Evolutionary conservation across 345 rosid species (phyloP), one percentile per base, ranked within the genome.

Genomic region (Dipteronia dyeriana): DNA sequence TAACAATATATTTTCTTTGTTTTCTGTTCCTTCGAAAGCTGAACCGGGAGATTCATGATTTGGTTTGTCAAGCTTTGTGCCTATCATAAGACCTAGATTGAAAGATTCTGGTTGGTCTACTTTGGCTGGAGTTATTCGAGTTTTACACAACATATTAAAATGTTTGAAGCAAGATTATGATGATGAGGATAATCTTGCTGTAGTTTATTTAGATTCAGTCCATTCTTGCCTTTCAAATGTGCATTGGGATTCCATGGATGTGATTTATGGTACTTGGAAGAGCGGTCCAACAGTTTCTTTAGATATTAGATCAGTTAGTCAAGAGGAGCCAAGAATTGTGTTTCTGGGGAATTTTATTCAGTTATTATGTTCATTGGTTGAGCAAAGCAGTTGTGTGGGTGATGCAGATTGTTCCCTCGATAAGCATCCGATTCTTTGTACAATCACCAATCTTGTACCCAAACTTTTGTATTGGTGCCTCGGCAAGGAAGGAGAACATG

Each of bases 331-430:
- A 16, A 80, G 60, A 66, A 66, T 79, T 71, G 22, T 86, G 60
- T 87, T 92, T 85, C 81, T 91, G 47, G 97, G 95, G 80, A 86
- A 45, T 77, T 87, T 93, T 79, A 73, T 90, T 77, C 96, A 93
- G 85, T 83, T 93, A 25, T 86, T 95, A 14, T 90, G 91, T 85
- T 91, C 99, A 13, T 64, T 89, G 80, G 88, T 88, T 76, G 93
- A 87, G 78, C 90, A 84, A 72, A 68, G 60, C 23, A 54, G 68
- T 61, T 67, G 62, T 71, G 61, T 70, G 20, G 90, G 85, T 76
- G 86, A 70, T 26, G 41, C 80, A 31, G 77, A 74, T 69, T 73
- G n/a, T 79, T 79, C 81, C 61, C 56, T 51, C 13, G 82, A 87
- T 72, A 75, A 83, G 76, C 76, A 81, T 81, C 81, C 73, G 34